phyloP scores from a whole-genome alignment of 2,329 filamentous ascomycete genomes.

The Penicillium sp. region DNA sequence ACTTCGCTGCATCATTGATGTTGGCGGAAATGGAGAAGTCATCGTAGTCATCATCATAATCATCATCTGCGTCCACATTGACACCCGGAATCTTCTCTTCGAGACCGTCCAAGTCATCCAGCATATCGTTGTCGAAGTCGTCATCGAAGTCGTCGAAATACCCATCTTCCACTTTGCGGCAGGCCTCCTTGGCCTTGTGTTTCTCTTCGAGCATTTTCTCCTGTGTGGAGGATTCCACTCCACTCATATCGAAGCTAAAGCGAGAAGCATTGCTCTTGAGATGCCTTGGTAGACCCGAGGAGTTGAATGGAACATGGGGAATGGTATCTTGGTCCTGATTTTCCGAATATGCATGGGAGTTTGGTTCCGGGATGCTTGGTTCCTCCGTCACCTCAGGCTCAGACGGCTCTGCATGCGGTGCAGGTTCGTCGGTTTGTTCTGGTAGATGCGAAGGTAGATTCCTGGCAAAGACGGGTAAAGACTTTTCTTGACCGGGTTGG shows the following conservation, averaged over 20 bases:
- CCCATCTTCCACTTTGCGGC: conserved; percentile 35
- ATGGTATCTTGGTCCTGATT: conserved; percentile 33
- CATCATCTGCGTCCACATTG: conserved; percentile 47
- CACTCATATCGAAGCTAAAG: conserved; percentile 67
- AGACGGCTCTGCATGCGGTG: conserved; percentile 13
- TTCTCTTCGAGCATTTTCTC: conserved; percentile 66
- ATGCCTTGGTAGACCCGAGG: conserved; percentile 46
- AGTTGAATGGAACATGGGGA: conserved; percentile 31
- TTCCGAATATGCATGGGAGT: conserved; percentile 12
- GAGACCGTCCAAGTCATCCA: conserved; percentile 46
- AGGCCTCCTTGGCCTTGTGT: conserved; percentile 57
- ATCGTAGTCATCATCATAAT: conserved; percentile 41
- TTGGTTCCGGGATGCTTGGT: conserved; percentile 6
- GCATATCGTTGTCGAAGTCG: conserved; percentile 48
- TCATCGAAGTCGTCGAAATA: conserved; percentile 46
- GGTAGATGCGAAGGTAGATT: conserved; percentile 42
- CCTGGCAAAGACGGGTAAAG: conserved; percentile 48
- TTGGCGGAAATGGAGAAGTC: conserved; percentile 29
- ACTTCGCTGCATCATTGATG: conserved; percentile 24
- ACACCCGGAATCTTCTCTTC: conserved; percentile 53
- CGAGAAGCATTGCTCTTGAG: conserved; percentile 61
- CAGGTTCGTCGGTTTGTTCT: conserved; percentile 18
- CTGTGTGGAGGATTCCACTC: conserved; percentile 59
- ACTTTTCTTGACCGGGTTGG: conserved; percentile 31
- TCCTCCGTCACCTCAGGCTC: conserved; percentile 7